Conservation (phyloP, 345 rosid genomes). For the Raphanus sativus region DNA sequence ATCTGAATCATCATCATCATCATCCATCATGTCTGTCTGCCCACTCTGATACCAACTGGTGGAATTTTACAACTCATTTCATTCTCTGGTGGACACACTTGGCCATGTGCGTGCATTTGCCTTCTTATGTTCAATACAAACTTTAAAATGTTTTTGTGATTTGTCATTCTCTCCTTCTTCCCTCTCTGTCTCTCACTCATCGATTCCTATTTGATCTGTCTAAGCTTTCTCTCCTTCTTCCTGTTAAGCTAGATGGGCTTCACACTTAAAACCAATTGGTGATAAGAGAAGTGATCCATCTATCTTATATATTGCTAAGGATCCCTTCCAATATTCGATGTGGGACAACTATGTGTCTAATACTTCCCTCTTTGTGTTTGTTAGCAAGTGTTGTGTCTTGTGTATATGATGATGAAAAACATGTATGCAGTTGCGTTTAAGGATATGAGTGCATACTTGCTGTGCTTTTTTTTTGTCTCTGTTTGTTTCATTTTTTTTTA, state of each 20-base stretch:
- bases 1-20: not conserved
- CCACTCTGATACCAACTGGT: not conserved
- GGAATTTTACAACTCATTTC: slow-evolving; percentile 20
- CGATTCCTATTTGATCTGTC: slow-evolving; percentile 34
- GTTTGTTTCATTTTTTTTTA: slow-evolving; percentile 4
- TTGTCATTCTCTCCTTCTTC: not conserved
- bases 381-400: slow-evolving; percentile 24
- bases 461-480: not conserved
- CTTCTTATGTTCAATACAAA: slow-evolving; percentile 33
- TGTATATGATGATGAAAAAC: not conserved
- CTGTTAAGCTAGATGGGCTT: too few relatives aligned
- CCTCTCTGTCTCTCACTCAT: slow-evolving; percentile 1
- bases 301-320: too few relatives aligned
- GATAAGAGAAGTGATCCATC: too few relatives aligned
- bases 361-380: too few relatives aligned
- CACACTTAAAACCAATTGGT: too few relatives aligned
- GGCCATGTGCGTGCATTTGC: slow-evolving; percentile 31
- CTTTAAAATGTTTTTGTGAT: not conserved
- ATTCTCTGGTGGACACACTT: slow-evolving; percentile 9
- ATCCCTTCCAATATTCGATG: too few relatives aligned
- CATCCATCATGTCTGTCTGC: not conserved
- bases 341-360: too few relatives aligned
- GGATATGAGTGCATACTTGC: not conserved
- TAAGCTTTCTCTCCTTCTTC: slow-evolving; percentile 27
- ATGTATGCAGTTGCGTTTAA: slow-evolving; percentile 31